Evolutionary conservation across 1,139 yeast genomes (phyloP).

Genomic region (Candida sp.): DNA sequence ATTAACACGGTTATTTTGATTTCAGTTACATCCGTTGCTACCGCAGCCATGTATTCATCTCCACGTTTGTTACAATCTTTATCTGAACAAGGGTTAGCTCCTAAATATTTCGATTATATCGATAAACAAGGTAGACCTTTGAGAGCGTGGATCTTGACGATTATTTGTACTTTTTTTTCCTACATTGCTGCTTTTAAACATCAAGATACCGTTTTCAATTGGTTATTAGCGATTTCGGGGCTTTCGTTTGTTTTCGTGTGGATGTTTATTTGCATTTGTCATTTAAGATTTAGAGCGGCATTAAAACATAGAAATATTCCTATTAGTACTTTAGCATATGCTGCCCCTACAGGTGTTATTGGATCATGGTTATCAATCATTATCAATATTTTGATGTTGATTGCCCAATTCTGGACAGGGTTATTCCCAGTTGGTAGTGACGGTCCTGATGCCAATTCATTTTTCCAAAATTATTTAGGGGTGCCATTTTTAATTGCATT

Average conservation of each 20-base stretch:
- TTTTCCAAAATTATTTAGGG: conserved; percentile 33
- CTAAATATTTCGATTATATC: conserved; percentile 24
- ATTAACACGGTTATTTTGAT: conserved; percentile 30
- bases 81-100: conserved; percentile 34
- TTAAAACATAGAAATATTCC: conserved; percentile 23
- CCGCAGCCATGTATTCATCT: conserved; percentile 34
- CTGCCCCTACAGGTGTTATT: conserved; percentile 23
- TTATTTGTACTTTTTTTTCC: conserved; percentile 17
- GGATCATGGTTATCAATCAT: conserved; percentile 16
- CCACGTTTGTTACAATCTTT: conserved; percentile 32
- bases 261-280: conserved; percentile 29
- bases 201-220: conserved; percentile 16
- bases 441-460: conserved; percentile 24
- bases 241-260: conserved; percentile 21
- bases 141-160: conserved; percentile 18
- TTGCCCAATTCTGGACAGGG: conserved; percentile 38
- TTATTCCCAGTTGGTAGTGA: conserved; percentile 34
- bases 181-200: conserved; percentile 19
- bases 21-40: conserved; percentile 31
- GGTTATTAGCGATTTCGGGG: conserved; percentile 22
- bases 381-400: conserved; percentile 17
- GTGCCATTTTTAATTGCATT: conserved; percentile 23
- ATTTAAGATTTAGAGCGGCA: conserved; percentile 29
- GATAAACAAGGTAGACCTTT: conserved; percentile 34
- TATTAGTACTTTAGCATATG: conserved; percentile 28